Evolutionary conservation across 2,329 filamentous ascomycete genomes (phyloP), one percentile per base, ranked within the genome.

Genomic region (Ampelomyces quisqualis): DNA sequence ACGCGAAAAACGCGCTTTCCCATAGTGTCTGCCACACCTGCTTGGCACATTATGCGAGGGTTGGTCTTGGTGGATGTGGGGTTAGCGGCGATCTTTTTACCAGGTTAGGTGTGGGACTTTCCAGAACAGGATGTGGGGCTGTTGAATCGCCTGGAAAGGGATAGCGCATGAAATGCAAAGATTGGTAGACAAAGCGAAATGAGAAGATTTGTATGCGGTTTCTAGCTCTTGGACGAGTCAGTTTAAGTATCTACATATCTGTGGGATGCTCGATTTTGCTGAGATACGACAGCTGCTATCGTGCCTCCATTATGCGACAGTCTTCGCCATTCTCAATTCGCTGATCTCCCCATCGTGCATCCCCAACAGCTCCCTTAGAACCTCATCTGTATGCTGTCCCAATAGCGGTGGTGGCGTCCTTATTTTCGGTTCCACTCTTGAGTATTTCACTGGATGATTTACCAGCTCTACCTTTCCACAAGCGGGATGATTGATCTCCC

Each of bases 381-480:
- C 54, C 38, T 67, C 62, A 38, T 62, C 55, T 0, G 64, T 68
- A 44, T 68, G 64, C 43, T 66, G 47, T 5, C 65, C 93, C 29
- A 97, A 70, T n/a, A 85, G 84, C 1, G 93, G 93, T 17, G 93
- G 93, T 23, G 87, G 80, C 2, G 74, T 85, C 18, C 91, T 77
- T 23, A 95, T 82, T 7, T 80, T 79, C 0, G 90, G 88, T 56
- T 80, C 81, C 18, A 84, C 86, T 53, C 90, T 82, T 4, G 90
- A 95, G 67, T 90, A 95, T 67, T 97, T 97, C 46, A 97, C 84
- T 0, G 93, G 93, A 2, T 90, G 91, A 63, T 94, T 95, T 40
- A 98, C 84, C 62, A 97, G 73, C 69, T 89, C 90, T 49, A 97
- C 82, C 1, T 83, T 79, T 0, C 93, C 93, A 64, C 90, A 96